phyloP scores from a whole-genome alignment of 768 basidiomycete genomes.

The Psilocybe sp. region DNA sequence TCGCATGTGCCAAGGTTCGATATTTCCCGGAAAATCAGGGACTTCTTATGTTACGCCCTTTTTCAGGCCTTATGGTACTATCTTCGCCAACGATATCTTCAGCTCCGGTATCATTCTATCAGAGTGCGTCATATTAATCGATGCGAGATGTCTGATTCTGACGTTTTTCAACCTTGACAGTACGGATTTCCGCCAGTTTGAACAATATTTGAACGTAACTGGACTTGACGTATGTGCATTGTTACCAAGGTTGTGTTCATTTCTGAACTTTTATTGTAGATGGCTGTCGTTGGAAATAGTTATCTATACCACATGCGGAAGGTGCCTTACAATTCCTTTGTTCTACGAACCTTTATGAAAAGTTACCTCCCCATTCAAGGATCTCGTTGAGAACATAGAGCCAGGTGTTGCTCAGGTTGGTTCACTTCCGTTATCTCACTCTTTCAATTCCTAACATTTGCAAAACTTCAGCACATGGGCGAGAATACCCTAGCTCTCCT shows the following conservation, averaged over 20 bases:
- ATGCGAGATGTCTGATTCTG: background rate
- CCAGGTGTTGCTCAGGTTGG: constrained; percentile 68
- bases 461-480: constrained; percentile 72
- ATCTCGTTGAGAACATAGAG: constrained; percentile 81
- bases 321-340: constrained; percentile 32
- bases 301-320: constrained; percentile 94
- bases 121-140: constrained; percentile 54
- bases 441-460: constrained; percentile 1
- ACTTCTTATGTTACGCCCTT: background rate
- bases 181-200: constrained; percentile 95
- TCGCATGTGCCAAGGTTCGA: constrained; percentile 73
- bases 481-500: constrained; percentile 84
- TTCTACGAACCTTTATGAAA: background rate
- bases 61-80: constrained; percentile 79
- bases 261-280: constrained; percentile 39
- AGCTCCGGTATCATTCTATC: constrained; percentile 86
- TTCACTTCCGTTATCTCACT: constrained; percentile 6
- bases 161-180: constrained; percentile 36
- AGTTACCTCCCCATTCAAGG: constrained; percentile 34
- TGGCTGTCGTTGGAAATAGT: constrained; percentile 89
- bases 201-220: constrained; percentile 83
- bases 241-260: background rate
- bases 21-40: background rate
- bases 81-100: constrained; percentile 91
- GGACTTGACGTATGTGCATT: constrained; percentile 73